Evolutionary conservation across 179 eudicot genomes (phyloP), one percentile per base, ranked within the genome.

Genomic region (Beta macrorhiza): DNA sequence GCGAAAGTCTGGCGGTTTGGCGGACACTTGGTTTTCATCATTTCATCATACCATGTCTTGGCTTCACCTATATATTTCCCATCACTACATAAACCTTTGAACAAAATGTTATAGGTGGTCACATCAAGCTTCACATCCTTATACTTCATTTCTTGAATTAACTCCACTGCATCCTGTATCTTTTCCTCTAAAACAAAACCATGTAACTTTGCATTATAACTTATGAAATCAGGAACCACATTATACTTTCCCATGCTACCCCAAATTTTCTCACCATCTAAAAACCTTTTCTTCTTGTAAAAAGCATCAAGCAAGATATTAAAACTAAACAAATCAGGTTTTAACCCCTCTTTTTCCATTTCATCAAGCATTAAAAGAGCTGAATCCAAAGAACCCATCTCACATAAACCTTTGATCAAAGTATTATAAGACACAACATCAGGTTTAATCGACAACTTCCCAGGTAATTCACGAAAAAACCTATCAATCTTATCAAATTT

Each of bases 191-290:
- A 75, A 74, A 86, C 84, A 70, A 90, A 82, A 13, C 94, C 91
- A n/a, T 70, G 78, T 78, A 92, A 49, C 87, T 74, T 91, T 1
- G 85, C 67, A 79, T 92, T 90, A 76, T 87, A 90, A 52, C 89
- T 88, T 51, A 84, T 81, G 14, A 84, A 76, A 83, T 89, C 87
- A 62, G 97, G 92, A 73, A 57, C 64, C 16, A 89, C 71, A 76
- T 84, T 82, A 58, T 79, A 85, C 32, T 63, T 61, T 29, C 29
- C 80, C 97, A 90, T 88, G 77, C 53, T 29, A 56, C 32, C 80
- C 95, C 93, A 91, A 58, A 87, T 19, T 61, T 86, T 86, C 77
- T 93, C 95, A 16, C 88, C 97, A 42, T 89, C 92, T 44, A 13
- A 29, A 71, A 89, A 86, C 84, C 84, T 73, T 1, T 56, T 49